These are phyloP conservation scores for Irpex lacteus DNA, from an alignment of 1,284 basidiomycete genomes.

Conservation along the genomic window DNA sequence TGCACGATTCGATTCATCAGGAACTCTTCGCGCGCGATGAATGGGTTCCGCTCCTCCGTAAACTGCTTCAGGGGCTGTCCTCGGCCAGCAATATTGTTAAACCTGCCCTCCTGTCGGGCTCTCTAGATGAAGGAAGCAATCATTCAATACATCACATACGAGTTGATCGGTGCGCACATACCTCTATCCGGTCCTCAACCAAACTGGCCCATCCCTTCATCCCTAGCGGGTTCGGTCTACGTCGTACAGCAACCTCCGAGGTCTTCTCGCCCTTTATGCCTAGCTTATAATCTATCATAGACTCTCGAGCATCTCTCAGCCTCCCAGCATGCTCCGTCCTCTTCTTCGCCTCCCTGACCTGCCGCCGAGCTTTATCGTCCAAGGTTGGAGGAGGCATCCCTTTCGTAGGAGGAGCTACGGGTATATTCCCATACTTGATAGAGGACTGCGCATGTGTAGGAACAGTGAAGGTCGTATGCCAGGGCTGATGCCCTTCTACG, in stretches of 20 bases:
- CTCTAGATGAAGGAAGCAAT: conserved; percentile 37
- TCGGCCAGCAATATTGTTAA: conserved; percentile 70
- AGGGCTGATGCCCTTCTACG: conserved; percentile 58
- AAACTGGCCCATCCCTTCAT: conserved; percentile 75
- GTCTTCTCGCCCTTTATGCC: conserved; percentile 42
- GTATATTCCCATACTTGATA: conserved; percentile 49
- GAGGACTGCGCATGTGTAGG: conserved; percentile 53
- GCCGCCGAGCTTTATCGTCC: conserved; percentile 49
- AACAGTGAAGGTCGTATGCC: conserved; percentile 65
- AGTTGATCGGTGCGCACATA: too few relatives aligned
- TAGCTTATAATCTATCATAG: conserved; percentile 72
- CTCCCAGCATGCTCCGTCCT: conserved; percentile 52
- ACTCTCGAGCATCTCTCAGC: conserved; percentile 67
- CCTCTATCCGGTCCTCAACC: conserved; percentile 81
- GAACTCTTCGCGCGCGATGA: conserved; percentile 75
- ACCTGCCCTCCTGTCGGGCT: conserved; percentile 68
- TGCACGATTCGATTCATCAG: conserved; percentile 90
- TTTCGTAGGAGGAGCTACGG: conserved; percentile 26
- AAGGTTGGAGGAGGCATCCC: conserved; percentile 30
- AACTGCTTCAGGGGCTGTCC: conserved; percentile 68
- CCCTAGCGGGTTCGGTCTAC: conserved; percentile 51
- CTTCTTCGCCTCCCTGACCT: conserved; percentile 52
- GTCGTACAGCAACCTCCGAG: conserved; percentile 28
- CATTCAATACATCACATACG: neutral
- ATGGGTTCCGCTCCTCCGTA: conserved; percentile 76